Percentiles rank a stretch among this genome's conserved stretches.
Conservation (phyloP, 805 yeast genomes). For the Metschnikowia proteae region DNA sequence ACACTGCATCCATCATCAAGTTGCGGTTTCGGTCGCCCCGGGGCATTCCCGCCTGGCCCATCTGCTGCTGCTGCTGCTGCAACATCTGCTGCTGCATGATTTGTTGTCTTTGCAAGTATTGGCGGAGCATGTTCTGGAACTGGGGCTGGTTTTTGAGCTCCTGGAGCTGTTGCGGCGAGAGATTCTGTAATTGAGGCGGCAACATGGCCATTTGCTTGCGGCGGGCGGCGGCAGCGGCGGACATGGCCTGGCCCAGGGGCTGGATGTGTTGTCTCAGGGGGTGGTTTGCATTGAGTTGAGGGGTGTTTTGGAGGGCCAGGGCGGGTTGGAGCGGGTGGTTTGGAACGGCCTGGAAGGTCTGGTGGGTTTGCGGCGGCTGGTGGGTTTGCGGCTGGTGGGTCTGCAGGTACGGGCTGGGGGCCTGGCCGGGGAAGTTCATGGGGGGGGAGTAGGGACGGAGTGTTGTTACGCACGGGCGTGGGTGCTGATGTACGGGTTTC, state of each 20-base stretch:
- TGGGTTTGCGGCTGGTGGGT: slow-evolving; percentile 7
- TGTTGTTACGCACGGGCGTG: background rate
- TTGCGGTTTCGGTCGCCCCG: slow-evolving; percentile 5
- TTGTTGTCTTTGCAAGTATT: slow-evolving; percentile 40
- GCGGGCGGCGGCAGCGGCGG: slow-evolving; percentile 15
- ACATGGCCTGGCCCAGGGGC: slow-evolving; percentile 2
- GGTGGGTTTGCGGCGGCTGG: slow-evolving; percentile 3
- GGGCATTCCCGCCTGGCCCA: slow-evolving; percentile 6
- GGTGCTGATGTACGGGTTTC: too few species aligned
- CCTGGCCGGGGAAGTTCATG: slow-evolving; percentile 15
- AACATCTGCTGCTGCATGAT: slow-evolving; percentile 30
- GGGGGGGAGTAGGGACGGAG: background rate
- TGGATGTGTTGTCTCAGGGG: slow-evolving; percentile 9
- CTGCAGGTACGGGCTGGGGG: slow-evolving; percentile 8
- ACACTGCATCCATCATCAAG: slow-evolving; percentile 5
- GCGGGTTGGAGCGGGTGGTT: slow-evolving; percentile 6
- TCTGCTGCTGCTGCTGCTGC: slow-evolving; percentile 15
- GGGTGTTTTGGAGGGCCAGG: background rate
- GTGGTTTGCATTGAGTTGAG: background rate
- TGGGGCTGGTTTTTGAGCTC: slow-evolving; percentile 42
- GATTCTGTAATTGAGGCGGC: slow-evolving; percentile 26
- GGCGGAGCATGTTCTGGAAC: slow-evolving; percentile 38
- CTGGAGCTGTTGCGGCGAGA: slow-evolving; percentile 42
- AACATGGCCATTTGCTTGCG: slow-evolving; percentile 26
- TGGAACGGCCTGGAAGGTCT: background rate